Base-by-base conservation (phyloP, 2,329 filamentous ascomycete genomes). In the Lizonia empirigonia region DNA sequence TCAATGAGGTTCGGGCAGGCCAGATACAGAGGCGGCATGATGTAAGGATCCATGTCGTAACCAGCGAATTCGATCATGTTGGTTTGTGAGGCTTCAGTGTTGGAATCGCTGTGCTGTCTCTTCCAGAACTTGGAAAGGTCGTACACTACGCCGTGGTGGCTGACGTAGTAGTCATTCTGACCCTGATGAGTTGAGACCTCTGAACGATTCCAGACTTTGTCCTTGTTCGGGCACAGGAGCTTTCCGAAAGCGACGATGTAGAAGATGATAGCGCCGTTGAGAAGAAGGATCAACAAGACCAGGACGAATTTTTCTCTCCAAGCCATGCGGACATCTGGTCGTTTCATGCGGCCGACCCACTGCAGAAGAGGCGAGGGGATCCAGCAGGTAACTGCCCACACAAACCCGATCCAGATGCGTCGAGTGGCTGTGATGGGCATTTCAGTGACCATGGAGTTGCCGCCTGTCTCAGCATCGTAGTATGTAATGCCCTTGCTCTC, bases 301-400 rank as follows among this genome's bases (percentile, higher is more conserved):
- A 99, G 78, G 0, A 94, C 88, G 9, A 99, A 42, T 75, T 99
- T 99, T 69, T 99, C 94, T 74, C 94, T 85, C 94, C 94, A 99
- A 0, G 94, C 94, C 85, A 97, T 89, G 20, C 94, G 89, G 7
- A 99, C 91, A 75, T 99, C 94, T 1, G 92, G 94, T 47, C 94
- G 87, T 76, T 96, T 95, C 94, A 99, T 99, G 18, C 93, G 89
- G 24, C 94, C 94, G 50, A 97, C 68, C 53, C 81, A 87, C n/a
- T 83, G 83, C 13, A 99, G 84, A 2, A 89, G 60, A 38, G 90
- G 89, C 0, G 93, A 97, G 0, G 94, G 94, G 60, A 97, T 94
- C 89, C 90, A 97, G 71, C 91, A 97, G 0, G 94, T 99, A 39
- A 95, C 60, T 1, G 84, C 82, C 91, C 92, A 97, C 3, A 94